These are phyloP conservation scores for Cystobasidium pallidum DNA, from an alignment of 1,284 basidiomycete species.

Conservation along the genomic window DNA sequence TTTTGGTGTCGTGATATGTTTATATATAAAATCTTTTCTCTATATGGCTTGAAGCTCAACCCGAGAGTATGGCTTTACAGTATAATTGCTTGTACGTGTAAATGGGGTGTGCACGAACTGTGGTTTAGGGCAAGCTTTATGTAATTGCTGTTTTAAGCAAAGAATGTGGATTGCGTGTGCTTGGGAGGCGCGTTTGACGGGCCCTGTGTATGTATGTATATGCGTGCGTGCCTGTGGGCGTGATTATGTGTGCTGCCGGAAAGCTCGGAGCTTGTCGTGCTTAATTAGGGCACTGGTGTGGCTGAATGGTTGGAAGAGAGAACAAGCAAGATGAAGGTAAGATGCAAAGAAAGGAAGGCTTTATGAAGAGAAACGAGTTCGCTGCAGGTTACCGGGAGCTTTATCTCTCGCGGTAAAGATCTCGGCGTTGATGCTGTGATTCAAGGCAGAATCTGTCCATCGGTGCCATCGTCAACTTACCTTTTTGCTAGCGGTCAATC, in stretches of 20 bases:
- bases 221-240: neutral
- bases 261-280: too few relatives aligned
- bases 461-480: neutral
- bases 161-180: neutral
- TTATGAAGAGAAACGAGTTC: neutral
- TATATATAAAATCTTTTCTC: neutral
- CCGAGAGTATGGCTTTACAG: too few relatives aligned
- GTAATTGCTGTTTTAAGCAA: neutral
- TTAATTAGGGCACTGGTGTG: too few relatives aligned
- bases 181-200: neutral
- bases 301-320: too few relatives aligned
- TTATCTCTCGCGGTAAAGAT: slow-evolving; percentile 12
- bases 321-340: neutral
- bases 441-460: too few relatives aligned
- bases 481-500: neutral
- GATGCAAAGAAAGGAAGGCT: neutral
- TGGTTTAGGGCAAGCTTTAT: neutral
- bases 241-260: too few relatives aligned
- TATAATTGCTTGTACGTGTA: neutral
- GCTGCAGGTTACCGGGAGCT: slow-evolving; percentile 2
- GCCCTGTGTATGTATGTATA: neutral
- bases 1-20: neutral
- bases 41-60: too few relatives aligned
- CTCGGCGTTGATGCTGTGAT: too few relatives aligned
- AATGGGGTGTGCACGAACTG: neutral